Conservation (phyloP, 2,329 filamentous ascomycete species). For the Phoma sp. region DNA sequence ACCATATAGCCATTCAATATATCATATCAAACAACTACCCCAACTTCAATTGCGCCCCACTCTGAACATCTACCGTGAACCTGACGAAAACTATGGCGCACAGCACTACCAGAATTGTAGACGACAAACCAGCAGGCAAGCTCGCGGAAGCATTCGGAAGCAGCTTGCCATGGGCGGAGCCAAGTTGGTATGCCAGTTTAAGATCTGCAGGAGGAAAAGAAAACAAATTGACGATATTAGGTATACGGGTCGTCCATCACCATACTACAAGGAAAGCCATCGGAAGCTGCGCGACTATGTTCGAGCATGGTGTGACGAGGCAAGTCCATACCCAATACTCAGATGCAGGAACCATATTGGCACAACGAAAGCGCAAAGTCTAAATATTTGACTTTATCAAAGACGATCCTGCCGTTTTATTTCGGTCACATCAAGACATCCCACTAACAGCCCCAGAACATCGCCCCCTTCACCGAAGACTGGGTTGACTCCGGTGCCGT, state of each 20-base stretch:
- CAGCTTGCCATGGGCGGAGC: constrained; percentile 42
- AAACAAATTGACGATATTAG: too few species aligned
- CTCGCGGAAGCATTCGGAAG: constrained; percentile 32
- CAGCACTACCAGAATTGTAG: constrained; percentile 12
- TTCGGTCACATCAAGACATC: too few species aligned
- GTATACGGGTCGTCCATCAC: constrained; percentile 42
- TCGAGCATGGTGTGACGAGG: constrained; percentile 41
- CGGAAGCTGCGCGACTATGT: constrained; percentile 37
- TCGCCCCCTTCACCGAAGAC: constrained; percentile 35
- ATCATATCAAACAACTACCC: background rate
- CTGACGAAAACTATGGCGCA: constrained; percentile 5
- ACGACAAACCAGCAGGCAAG: constrained; percentile 19
- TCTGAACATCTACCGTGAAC: background rate
- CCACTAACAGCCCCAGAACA: constrained; percentile 27
- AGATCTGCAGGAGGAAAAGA: too few species aligned
- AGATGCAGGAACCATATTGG: too few species aligned
- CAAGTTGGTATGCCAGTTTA: constrained; percentile 42
- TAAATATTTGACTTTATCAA: too few species aligned
- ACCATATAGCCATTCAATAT: background rate
- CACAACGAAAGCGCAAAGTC: too few species aligned
- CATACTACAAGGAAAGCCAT: constrained; percentile 44
- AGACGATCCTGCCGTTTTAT: too few species aligned
- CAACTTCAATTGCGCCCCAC: background rate
- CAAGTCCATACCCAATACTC: constrained; percentile 9
- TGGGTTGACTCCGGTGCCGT: constrained; percentile 38